These are phyloP conservation scores for Chenopodium suecicum DNA, from an alignment of 148 eudicot species.

Conservation along the genomic window DNA sequence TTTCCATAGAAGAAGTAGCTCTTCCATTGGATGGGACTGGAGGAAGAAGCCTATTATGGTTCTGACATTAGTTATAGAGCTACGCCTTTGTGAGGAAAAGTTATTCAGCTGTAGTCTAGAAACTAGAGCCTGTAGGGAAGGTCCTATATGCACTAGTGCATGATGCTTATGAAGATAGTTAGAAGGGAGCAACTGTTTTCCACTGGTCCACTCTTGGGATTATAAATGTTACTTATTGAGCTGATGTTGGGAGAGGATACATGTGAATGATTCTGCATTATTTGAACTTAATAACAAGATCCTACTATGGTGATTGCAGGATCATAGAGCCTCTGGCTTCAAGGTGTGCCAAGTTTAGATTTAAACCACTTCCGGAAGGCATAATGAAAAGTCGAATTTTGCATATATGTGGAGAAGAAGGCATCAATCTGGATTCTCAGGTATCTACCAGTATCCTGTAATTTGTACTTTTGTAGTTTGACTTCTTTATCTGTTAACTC, in stretches of 20 bases:
- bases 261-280: not conserved
- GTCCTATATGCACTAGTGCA: not conserved
- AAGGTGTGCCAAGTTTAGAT: conserved; percentile 95
- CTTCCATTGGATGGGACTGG: not conserved
- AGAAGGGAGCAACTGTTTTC: not conserved
- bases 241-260: not conserved
- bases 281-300: not conserved
- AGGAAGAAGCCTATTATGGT: not conserved
- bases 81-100: not conserved
- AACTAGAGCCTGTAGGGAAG: not conserved
- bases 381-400: conserved; percentile 72
- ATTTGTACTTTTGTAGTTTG: not conserved
- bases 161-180: not conserved
- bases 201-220: not conserved
- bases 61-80: not conserved
- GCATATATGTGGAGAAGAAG: conserved; percentile 85
- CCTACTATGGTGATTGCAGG: conserved; percentile 40
- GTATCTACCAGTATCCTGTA: conserved; percentile 34
- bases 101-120: not conserved
- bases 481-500: conserved; percentile 7
- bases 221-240: not conserved
- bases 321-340: conserved; percentile 96
- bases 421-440: conserved; percentile 79
- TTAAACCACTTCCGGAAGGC: conserved; percentile 88
- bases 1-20: not conserved